Base-by-base conservation (phyloP, 2,329 filamentous ascomycete species). In the Emydomyces testavorans region DNA sequence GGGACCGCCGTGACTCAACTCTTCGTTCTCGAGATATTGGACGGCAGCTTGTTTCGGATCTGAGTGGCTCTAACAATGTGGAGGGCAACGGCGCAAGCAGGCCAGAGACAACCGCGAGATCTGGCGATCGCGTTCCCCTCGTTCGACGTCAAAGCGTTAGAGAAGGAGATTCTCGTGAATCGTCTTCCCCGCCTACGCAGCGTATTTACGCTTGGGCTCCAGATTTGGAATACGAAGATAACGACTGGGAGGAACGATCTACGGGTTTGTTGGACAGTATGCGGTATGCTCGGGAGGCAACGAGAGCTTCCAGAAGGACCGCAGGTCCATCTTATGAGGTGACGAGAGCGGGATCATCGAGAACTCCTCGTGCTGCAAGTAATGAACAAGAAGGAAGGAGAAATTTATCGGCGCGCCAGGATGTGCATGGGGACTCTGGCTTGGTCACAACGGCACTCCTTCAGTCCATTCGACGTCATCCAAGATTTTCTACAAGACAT, bases 201-300 rank as follows among this genome's bases (percentile, higher is more conserved):
- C 71, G 66, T 46, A 63, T 79, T 36, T 79, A 80, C 61, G 76
- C 78, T 59, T 80, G 77, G 77, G 75, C 76, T 28, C 76, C 76
- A 7, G 68, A 68, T 6, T 64, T 66, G 26, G 26, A 28, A 28
- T 5, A 28, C 6, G 26, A 28, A 11, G 11, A 11, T 28, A 11
- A 28, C 26, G 6, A 28, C 26, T 20, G 58, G 20, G 57, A 62
- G 37, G 23, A 39, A 3, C 4, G 4, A 11, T 45, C 47, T 26
- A 52, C 63, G 24, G 60, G 58, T 15, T 52, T 55, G 44, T 54
- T 48, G 52, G 57, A 54, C 50, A 57, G 53, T 46, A 57, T 58
- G 34, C 61, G 59, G 60, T 57, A 58, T 52, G 57, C 56, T n/a
- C 43, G 48, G 7, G 53, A 54, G 4, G 6, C 31, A 1, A 31